Conservation (phyloP, 345 rosid genomes). For the Aquilaria sinensis region DNA sequence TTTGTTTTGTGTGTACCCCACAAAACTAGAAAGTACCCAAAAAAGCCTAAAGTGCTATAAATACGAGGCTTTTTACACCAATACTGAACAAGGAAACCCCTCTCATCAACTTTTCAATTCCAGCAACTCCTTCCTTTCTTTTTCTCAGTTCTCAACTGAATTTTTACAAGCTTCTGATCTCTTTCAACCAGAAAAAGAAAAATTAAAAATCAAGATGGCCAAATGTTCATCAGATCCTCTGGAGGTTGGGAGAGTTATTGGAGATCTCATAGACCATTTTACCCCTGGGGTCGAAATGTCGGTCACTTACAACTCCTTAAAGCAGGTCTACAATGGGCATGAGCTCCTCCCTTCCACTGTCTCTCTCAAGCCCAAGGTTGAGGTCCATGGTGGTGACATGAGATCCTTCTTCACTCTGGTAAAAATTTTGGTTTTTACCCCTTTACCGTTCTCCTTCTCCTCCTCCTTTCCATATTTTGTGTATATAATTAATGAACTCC, state of each 20-base stretch:
- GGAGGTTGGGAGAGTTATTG: conserved; percentile 80
- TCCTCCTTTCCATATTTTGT: not conserved
- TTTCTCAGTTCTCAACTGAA: not conserved
- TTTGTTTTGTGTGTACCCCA: too few relatives aligned
- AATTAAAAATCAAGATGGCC: conserved; percentile 30
- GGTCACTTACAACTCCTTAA: conserved; percentile 57
- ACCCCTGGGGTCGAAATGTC: conserved; percentile 55
- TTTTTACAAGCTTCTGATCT: conserved; percentile 1
- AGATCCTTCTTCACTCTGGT: conserved; percentile 98
- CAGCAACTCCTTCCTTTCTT: not conserved
- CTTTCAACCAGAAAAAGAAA: not conserved
- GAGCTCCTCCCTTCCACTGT: conserved; percentile 79
- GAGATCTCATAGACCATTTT: conserved; percentile 75
- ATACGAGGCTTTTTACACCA: conserved; percentile 15
- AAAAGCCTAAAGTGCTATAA: conserved; percentile 20
- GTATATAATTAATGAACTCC: not conserved
- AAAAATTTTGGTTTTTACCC: conserved; percentile 1
- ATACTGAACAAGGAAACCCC: conserved; percentile 7
- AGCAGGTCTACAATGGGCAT: conserved; percentile 85
- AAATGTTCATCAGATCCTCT: conserved; percentile 58
- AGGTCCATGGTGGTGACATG: conserved; percentile 82
- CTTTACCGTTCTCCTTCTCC: not conserved
- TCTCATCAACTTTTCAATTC: conserved; percentile 1
- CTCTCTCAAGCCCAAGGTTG: conserved; percentile 72
- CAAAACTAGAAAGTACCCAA: too few relatives aligned